Base-by-base conservation (phyloP, 75 land plant species). In the Isoetes taiwanensis region DNA sequence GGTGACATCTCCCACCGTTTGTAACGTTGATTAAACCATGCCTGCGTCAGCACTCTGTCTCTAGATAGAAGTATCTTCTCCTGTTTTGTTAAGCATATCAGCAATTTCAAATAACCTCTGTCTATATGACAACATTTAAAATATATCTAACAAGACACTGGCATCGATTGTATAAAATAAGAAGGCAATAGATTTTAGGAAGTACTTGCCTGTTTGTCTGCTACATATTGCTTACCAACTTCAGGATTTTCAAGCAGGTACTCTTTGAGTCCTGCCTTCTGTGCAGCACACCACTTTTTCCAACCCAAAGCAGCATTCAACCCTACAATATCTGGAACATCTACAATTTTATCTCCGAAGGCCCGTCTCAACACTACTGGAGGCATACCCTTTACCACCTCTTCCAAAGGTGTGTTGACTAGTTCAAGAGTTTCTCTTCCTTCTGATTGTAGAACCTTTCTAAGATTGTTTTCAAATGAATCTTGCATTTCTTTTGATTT, bases 271-370 rank as follows among this genome's bases (percentile, higher is more conserved):
- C 71, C 68, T 40, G 67, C 58, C 48, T 76, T 82, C 19, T 72
- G 69, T 52, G 76, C 82, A 64, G 76, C 82, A 10, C 82, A 79
- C 86, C 86, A 82, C 58, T 70, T 72, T 54, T 73, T 82, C 86
- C 86, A 82, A 20, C 86, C 86, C 73, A 76, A 74, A 64, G 58
- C 70, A 65, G 79, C 65, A 33, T 76, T 61, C 28, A 70, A 34
- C 23, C 65, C 39, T 20, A 63, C 56, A 58, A 82, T 79, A 67
- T 74, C 72, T 2, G 86, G 86, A 64, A 73, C 75, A 35, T 75
- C 70, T 50, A 82, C 66, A 42, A 78, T 81, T 34, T 67, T 82
- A 2, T 62, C 35, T 29, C 82, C 85, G 73, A 82, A 79, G 66
- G 67, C 57, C 85, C 85, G 73, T 61, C 79, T 82, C 41, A 79